Evolutionary conservation across 2,329 filamentous ascomycete genomes (phyloP).

Genomic region (Coniochaeta ligniaria): DNA sequence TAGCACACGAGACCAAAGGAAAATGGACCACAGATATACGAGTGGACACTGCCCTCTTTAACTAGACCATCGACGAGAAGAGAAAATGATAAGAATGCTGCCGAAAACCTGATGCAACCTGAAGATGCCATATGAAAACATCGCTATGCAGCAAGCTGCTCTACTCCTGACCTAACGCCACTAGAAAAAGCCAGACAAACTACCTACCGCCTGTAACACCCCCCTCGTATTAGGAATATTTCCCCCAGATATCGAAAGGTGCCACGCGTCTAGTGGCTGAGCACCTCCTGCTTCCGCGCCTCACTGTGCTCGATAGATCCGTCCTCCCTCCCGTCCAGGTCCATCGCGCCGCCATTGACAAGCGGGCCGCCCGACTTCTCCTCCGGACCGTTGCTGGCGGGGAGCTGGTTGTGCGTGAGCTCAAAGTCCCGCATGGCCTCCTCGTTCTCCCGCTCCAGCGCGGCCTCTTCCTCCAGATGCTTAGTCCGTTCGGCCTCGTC

Average conservation of each 20-base stretch:
- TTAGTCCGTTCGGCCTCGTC: conserved; percentile 29
- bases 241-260: background rate
- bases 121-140: no score
- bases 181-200: no score
- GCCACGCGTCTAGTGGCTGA: conserved; percentile 12
- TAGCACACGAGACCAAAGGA: no score
- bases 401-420: conserved; percentile 19
- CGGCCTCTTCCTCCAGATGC: conserved; percentile 19
- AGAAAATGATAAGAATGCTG: no score
- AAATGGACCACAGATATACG: no score
- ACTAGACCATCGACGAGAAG: no score
- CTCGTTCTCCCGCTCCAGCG: conserved; percentile 29
- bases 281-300: conserved; percentile 10
- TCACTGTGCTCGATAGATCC: conserved; percentile 6
- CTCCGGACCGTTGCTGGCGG: background rate
- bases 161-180: no score
- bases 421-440: conserved; percentile 26
- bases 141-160: background rate
- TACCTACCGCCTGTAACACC: background rate
- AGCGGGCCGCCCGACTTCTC: background rate
- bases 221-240: background rate
- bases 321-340: background rate
- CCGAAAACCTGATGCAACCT: no score
- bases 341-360: background rate
- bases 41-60: no score